These are phyloP conservation scores for Fusarium sp. DNA, from an alignment of 2,329 filamentous ascomycete genomes.

Conservation along the genomic window DNA sequence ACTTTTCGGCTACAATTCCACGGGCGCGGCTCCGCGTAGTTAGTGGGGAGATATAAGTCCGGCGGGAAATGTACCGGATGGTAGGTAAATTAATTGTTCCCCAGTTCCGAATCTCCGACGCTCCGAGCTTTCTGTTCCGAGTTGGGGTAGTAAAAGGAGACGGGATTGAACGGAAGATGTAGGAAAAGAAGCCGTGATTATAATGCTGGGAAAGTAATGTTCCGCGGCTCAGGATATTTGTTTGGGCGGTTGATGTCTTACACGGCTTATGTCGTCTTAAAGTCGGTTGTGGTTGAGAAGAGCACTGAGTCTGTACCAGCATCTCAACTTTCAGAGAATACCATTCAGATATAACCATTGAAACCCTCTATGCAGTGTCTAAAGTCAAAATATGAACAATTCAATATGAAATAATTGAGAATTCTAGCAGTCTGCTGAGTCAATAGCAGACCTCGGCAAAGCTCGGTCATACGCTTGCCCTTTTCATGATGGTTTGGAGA, in stretches of 20 bases:
- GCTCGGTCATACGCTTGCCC: conserved; percentile 33
- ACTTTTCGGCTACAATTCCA: conserved; percentile 8
- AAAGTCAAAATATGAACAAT: not conserved
- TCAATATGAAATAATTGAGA: conserved; percentile 1
- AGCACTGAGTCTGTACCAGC: not conserved
- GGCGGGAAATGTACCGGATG: not conserved
- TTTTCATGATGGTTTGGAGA: conserved; percentile 28
- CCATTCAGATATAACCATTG: conserved; percentile 1
- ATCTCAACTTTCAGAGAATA: not conserved
- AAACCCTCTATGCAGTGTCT: conserved; percentile 28
- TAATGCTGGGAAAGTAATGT: not conserved
- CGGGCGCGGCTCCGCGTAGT: conserved; percentile 40
- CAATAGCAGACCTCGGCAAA: conserved; percentile 36
- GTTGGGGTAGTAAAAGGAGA: conserved; percentile 15
- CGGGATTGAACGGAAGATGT: conserved; percentile 13
- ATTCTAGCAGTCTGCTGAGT: conserved; percentile 4
- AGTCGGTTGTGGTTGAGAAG: too few species aligned
- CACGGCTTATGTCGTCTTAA: not conserved
- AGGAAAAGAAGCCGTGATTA: not conserved
- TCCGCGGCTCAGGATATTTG: conserved; percentile 2
- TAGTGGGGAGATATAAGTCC: conserved; percentile 8
- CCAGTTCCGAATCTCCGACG: conserved; percentile 40
- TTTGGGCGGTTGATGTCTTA: not conserved
- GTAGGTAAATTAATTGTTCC: not conserved
- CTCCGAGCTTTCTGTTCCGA: conserved; percentile 38